Base-by-base conservation (phyloP, 495 filamentous ascomycete species). In the Penicillium parvum region DNA sequence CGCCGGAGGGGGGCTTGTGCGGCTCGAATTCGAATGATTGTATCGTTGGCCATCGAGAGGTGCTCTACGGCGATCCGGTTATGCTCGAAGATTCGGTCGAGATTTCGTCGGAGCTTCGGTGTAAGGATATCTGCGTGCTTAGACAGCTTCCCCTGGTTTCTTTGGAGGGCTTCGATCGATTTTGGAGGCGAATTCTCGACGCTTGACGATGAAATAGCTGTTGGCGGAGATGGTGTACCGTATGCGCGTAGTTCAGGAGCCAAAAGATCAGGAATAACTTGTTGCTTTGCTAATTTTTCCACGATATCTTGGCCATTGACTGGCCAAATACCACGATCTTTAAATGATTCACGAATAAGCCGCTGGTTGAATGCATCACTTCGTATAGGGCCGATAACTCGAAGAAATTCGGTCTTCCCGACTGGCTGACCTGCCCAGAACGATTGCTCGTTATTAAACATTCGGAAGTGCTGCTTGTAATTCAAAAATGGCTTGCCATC, bases 261-360 rank as follows among this genome's bases (percentile, higher is more conserved):
- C 5, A n/a, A 12, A 12, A 37, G 33, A 12, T 37, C 33, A 37
- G 33, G 33, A 7, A 37, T 37, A 3, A 2, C 33, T 22, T 20
- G 8, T 22, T 37, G 18, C 11, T 37, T 37, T 0, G 33, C 7
- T 12, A 37, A 20, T 20, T 37, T 7, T 22, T 1, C 33, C 1
- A 37, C 8, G 23, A 37, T 37, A 9, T 37, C 15, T 20, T 1
- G n/a, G 15, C 34, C 34, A 7, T 37, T 10, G 9, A 37, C 34
- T 14, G 34, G 34, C 2, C 7, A 37, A 6, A 23, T 37, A 1
- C 34, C 19, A 23, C 34, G 34, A 0, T 37, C 34, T 15, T 9
- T 37, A n/a, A 37, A 37, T 10, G 34, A 37, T 6, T 37, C 34
- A 12, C 34, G 34, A 4, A 37, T 37, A 25, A 37, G 14, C 17